Evolutionary conservation across 805 yeast species (phyloP).

Genomic region (Tetrapisispora arboricola): DNA sequence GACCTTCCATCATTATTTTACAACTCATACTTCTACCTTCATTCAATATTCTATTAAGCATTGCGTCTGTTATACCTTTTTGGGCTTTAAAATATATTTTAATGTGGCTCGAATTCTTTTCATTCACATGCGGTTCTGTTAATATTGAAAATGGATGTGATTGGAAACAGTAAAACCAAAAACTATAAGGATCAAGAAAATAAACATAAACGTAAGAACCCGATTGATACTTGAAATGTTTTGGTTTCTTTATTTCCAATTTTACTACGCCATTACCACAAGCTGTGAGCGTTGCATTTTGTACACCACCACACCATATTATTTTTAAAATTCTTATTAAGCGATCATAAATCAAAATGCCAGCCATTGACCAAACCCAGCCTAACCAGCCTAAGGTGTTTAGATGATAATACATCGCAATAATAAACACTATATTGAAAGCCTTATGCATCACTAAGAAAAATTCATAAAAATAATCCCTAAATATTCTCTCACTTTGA

Average conservation of each 20-base stretch:
- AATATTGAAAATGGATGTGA: constrained; percentile 64
- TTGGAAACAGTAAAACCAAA: constrained; percentile 42
- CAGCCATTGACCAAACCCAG: constrained; percentile 36
- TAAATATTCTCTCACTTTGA: constrained; percentile 41
- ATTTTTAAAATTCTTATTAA: constrained; percentile 35
- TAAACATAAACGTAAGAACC: constrained; percentile 50
- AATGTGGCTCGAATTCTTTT: constrained; percentile 18
- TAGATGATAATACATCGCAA: constrained; percentile 52
- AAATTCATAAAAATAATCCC: constrained; percentile 48
- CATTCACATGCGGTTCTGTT: constrained; percentile 30
- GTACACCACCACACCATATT: constrained; percentile 21
- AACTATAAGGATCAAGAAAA: constrained; percentile 40
- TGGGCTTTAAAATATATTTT: constrained; percentile 41
- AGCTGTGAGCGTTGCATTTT: constrained; percentile 17
- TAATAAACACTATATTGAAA: constrained; percentile 43
- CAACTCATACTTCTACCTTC: constrained; percentile 25
- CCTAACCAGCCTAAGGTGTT: constrained; percentile 42
- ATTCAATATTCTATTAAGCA: constrained; percentile 27
- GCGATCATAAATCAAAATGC: constrained; percentile 44
- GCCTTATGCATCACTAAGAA: constrained; percentile 50
- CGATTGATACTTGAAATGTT: constrained; percentile 39
- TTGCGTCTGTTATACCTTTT: constrained; percentile 45
- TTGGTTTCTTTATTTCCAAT: constrained; percentile 34
- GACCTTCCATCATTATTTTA: constrained; percentile 47
- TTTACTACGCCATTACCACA: constrained; percentile 31